Evolutionary conservation across 148 eudicot species (phyloP).

Genomic region (Limonium bicolor): DNA sequence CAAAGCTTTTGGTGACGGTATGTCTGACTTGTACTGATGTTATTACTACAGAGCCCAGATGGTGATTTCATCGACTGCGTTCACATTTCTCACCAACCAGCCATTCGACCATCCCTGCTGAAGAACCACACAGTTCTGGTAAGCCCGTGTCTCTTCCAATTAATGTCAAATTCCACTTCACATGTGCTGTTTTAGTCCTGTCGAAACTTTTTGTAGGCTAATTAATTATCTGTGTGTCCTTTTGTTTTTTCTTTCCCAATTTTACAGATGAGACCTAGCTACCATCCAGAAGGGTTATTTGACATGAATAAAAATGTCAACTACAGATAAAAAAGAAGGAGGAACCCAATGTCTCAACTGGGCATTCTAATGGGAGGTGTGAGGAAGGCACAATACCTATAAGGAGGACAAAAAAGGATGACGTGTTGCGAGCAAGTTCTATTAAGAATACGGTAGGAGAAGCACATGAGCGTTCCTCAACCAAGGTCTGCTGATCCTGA

Average conservation of each 20-base stretch:
- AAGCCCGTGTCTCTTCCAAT: neutral
- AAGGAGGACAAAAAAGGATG: conserved; percentile 75
- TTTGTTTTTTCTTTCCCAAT: neutral
- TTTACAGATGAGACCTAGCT: conserved; percentile 61
- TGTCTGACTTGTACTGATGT: too few relatives aligned
- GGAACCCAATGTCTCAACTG: conserved; percentile 39
- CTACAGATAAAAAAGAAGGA: conserved; percentile 12
- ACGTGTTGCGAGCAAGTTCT: conserved; percentile 79
- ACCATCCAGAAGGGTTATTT: conserved; percentile 74
- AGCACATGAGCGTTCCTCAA: conserved; percentile 40
- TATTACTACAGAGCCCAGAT: conserved; percentile 73
- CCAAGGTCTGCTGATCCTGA: conserved; percentile 96
- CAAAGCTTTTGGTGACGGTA: too few relatives aligned
- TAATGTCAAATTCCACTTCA: neutral
- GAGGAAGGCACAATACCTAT: conserved; percentile 69
- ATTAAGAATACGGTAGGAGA: conserved; percentile 75
- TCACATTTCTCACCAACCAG: conserved; percentile 72
- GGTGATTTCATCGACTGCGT: conserved; percentile 87
- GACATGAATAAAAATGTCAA: conserved; percentile 35
- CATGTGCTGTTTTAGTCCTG: too few relatives aligned
- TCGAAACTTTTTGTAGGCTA: neutral
- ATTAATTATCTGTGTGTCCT: neutral
- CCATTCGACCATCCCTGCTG: conserved; percentile 88
- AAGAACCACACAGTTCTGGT: conserved; percentile 91
- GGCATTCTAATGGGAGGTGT: conserved; percentile 76